Conservation (phyloP, 306 rosid species). For the Delonix regia region DNA sequence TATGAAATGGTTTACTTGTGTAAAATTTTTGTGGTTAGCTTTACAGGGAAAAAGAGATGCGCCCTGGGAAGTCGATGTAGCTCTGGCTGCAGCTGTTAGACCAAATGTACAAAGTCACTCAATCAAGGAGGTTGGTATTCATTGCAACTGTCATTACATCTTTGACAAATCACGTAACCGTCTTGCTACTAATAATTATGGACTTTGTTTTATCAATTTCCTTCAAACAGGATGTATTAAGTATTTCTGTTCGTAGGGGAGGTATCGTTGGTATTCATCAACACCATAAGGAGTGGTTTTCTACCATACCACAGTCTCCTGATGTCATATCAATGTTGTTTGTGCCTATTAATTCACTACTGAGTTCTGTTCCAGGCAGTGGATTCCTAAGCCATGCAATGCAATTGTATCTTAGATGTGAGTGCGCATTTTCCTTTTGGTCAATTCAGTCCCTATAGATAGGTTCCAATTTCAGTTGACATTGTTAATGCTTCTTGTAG, state of each 20-base stretch:
- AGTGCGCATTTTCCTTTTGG: slow-evolving; percentile 28
- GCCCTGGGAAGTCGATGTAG: slow-evolving; percentile 34
- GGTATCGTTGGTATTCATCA: slow-evolving; percentile 52
- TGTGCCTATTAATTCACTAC: slow-evolving; percentile 65
- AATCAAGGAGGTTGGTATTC: slow-evolving; percentile 51
- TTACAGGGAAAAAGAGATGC: slow-evolving; percentile 42
- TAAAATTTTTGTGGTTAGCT: not conserved
- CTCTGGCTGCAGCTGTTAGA: slow-evolving; percentile 42
- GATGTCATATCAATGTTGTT: slow-evolving; percentile 58
- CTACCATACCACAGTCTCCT: slow-evolving; percentile 62
- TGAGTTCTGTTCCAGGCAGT: slow-evolving; percentile 50
- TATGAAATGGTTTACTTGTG: not conserved
- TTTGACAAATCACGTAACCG: not conserved
- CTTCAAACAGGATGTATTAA: slow-evolving; percentile 45
- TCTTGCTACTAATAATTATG: not conserved
- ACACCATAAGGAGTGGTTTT: slow-evolving; percentile 63
- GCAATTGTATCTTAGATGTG: slow-evolving; percentile 66
- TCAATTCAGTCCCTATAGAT: not conserved
- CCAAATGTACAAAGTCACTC: slow-evolving; percentile 41
- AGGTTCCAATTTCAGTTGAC: not conserved
- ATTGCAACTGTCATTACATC: not conserved
- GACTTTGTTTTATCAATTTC: not conserved
- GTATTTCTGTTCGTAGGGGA: slow-evolving; percentile 54
- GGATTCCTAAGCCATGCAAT: slow-evolving; percentile 67
- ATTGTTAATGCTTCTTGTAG: not conserved